Percentiles rank a stretch among this genome's conserved stretches.
Evolutionary conservation across 1,284 basidiomycete species (phyloP).

Genomic region (Ganoderma boninense): DNA sequence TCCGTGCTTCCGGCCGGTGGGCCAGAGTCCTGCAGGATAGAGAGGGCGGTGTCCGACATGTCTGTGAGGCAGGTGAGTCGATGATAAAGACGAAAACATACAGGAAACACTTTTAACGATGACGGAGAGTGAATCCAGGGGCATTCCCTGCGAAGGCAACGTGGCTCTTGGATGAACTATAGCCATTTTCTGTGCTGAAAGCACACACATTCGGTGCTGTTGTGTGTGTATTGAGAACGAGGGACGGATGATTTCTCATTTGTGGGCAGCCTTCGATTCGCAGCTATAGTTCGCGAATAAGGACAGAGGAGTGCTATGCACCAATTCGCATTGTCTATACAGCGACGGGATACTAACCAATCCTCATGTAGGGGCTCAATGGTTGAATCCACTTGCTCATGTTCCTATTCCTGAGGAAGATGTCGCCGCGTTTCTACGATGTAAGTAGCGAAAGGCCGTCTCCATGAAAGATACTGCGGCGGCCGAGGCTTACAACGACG

Average conservation of each 20-base stretch:
- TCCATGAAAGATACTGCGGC: neutral
- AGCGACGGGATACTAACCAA: neutral
- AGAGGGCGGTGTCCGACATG: neutral
- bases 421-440: neutral
- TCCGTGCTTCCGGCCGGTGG: conserved; percentile 8
- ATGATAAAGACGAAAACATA: neutral
- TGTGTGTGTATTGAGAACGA: neutral
- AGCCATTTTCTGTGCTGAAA: neutral
- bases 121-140: neutral
- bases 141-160: neutral
- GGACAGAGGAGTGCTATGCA: neutral
- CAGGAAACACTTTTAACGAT: neutral
- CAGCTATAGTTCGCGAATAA: neutral
- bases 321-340: neutral
- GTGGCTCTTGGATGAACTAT: neutral
- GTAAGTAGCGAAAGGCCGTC: neutral
- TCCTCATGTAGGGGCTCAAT: neutral
- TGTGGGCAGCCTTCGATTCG: neutral
- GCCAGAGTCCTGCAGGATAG: conserved; percentile 3
- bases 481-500: neutral
- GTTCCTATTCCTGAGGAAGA: neutral
- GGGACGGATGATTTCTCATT: neutral
- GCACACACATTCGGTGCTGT: neutral
- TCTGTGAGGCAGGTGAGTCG: neutral
- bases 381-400: neutral